Conservation (phyloP, 2,329 filamentous ascomycete genomes). For the Alternaria arbusti region DNA sequence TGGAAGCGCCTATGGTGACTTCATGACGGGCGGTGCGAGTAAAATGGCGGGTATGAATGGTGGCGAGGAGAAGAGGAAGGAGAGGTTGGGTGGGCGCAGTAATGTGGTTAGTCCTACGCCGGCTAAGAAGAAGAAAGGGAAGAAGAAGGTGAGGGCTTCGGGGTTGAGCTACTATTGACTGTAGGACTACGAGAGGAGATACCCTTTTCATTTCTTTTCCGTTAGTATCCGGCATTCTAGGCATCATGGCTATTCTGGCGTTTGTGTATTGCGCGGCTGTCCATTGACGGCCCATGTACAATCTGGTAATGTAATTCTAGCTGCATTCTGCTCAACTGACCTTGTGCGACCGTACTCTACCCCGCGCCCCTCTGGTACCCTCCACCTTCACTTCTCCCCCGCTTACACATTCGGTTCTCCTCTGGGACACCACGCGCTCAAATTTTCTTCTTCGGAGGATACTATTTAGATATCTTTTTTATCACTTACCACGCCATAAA, state of each 20-base stretch:
- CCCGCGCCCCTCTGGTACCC: not conserved
- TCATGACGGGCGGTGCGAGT: constrained; percentile 23
- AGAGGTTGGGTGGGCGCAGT: constrained; percentile 12
- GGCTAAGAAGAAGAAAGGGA: constrained; percentile 29
- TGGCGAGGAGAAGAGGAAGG: constrained; percentile 16
- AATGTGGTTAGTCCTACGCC: constrained; percentile 23
- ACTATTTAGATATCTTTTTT: too few species aligned
- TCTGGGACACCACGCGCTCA: not conserved
- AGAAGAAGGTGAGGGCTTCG: constrained; percentile 33
- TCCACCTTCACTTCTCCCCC: not conserved
- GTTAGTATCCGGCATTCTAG: not conserved
- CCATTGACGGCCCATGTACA: not conserved
- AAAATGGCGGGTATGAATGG: constrained; percentile 16
- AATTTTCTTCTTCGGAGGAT: not conserved
- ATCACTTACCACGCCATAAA: not conserved
- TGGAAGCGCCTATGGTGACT: constrained; percentile 23
- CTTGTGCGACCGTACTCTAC: not conserved
- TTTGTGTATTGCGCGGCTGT: not conserved
- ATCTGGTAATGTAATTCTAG: not conserved
- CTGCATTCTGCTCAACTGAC: not conserved
- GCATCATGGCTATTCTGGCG: not conserved
- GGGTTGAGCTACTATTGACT: constrained; percentile 40
- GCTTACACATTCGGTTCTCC: not conserved
- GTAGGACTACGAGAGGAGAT: constrained; percentile 3
- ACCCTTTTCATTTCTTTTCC: not conserved